Evolutionary conservation across 2,329 filamentous ascomycete species (phyloP), one percentile per base, ranked within the genome.

Genomic region (Colletotrichum liriopes): DNA sequence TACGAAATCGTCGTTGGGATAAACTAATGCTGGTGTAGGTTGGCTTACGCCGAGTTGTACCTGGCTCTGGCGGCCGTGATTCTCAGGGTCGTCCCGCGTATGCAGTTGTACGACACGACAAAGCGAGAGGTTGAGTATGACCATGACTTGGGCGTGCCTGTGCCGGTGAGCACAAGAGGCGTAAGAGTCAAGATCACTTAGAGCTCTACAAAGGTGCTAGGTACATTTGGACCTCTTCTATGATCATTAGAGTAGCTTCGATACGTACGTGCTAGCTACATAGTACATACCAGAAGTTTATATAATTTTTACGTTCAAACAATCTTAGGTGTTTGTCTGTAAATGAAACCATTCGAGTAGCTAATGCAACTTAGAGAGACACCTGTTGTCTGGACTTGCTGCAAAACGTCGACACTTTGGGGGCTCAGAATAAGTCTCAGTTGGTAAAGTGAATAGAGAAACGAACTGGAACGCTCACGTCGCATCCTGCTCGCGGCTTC

Each of bases 41-140:
- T 81, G 32, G 79, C 77, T 1, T 59, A 76, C 14, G 79, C 78
- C 61, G 79, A 81, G 69, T 62, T 80, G 26, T 72, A 81, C 41
- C 63, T 79, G 11, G 56, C 70, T 1, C n/a, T 77, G 16, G 72
- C 78, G 1, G 76, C 77, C 1, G 56, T 81, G 41, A 71, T 75
- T 9, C 63, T 81, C 43, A 75, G 78, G 2, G 79, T 80, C 1
- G 62, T 78, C 9, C 78, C 78, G 6, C 69, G 73, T 18, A 74
- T 79, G 76, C 65, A 70, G 41, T 74, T 81, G 7, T 75, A 76
- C 47, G 77, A 81, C 26, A 81, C 80, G 0, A 76, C 74, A 1
- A 66, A 73, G 51, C 70, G 75, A 29, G 78, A 80, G 26, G 66
- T 81, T 23, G 63, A 63, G 37, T 79, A 79, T 52, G 76, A 79